Percentiles rank a stretch among this genome's conserved stretches.
phyloP scores from a whole-genome alignment of 768 basidiomycete genomes.

The Melanogaster broomeanus region DNA sequence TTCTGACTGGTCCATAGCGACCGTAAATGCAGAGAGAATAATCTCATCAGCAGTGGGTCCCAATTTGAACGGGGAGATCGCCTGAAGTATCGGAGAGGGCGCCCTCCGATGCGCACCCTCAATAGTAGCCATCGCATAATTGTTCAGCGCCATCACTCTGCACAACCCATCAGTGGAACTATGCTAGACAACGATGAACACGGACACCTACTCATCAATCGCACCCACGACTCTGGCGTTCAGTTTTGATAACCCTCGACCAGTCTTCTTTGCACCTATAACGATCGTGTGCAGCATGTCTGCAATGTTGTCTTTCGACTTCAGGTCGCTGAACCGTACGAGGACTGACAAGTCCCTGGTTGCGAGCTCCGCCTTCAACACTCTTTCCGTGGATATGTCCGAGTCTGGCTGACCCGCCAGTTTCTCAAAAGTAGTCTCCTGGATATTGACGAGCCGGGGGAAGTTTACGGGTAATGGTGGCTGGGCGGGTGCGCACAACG shows the following conservation, averaged over 20 bases:
- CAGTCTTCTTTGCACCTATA: constrained; percentile 59
- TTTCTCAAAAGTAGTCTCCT: constrained; percentile 63
- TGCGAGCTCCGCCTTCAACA: constrained; percentile 80
- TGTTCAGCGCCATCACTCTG: constrained; percentile 75
- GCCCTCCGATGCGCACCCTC: constrained; percentile 33
- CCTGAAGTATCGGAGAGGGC: constrained; percentile 31
- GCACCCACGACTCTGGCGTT: constrained; percentile 70
- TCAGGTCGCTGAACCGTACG: constrained; percentile 63
- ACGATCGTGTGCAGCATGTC: constrained; percentile 55
- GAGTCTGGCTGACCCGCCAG: constrained; percentile 58
- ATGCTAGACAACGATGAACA: neutral
- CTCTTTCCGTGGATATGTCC: constrained; percentile 60
- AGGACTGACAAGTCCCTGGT: constrained; percentile 65
- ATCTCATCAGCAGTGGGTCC: constrained; percentile 42
- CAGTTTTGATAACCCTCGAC: constrained; percentile 60
- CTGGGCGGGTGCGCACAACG: constrained; percentile 39
- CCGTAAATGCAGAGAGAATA: constrained; percentile 54
- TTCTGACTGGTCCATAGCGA: constrained; percentile 64
- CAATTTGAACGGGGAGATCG: constrained; percentile 42
- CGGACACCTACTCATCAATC: constrained; percentile 63
- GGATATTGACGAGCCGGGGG: constrained; percentile 57
- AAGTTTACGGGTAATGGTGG: constrained; percentile 51
- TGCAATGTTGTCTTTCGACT: constrained; percentile 57
- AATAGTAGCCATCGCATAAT: constrained; percentile 65
- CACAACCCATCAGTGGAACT: constrained; percentile 2